Base-by-base conservation (phyloP, 257 asterid genomes). In the Scutellaria galericulata region DNA sequence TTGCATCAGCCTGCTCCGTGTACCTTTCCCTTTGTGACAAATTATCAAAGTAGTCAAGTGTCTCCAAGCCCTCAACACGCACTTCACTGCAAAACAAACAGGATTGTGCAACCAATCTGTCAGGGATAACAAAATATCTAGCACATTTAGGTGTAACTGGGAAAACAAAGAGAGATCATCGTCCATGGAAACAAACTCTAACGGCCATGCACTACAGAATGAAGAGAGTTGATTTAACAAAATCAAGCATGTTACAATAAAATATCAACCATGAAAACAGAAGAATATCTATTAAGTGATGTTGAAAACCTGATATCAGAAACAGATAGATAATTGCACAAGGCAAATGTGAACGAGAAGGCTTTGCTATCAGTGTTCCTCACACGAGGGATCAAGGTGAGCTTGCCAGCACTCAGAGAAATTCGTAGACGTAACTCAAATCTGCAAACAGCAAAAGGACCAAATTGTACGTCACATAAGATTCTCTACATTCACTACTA, bases 11-110 rank as follows among this genome's bases (percentile, higher is more conserved):
- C 84, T 92, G 97, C 78, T 90, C 92, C 3, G 96, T 90, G 63
- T 73, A 87, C 81, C 96, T 85, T 79, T 84, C 90, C 70, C 82
- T 86, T 64, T 80, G 83, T 67, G 63, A 73, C 84, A 90, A 75
- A 80, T 88, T 87, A 70, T 90, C 94, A 14, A 88, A 86, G 85
- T 88, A 90, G 73, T 88, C 93, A 24, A 88, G 92, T 11, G 96
- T 90, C 87, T 90, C 97, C 93, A 90, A 87, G 79, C 97, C 97
- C 84, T 90, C 97, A 73, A 90, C 88, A 45, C 93, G 93, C 72
- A 90, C 96, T 77, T 90, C 97, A 82, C 96, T 90, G 90, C 81
- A 85, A 83, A 86, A 78, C 77, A 74, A 82, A 86, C 78, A 71
- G 77, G 67, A 73, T 75, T 77, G 82, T 51, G 72, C 71, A 75